Evolutionary conservation across 2,329 filamentous ascomycete species (phyloP).

Genomic region (Alternaria tenuissima): DNA sequence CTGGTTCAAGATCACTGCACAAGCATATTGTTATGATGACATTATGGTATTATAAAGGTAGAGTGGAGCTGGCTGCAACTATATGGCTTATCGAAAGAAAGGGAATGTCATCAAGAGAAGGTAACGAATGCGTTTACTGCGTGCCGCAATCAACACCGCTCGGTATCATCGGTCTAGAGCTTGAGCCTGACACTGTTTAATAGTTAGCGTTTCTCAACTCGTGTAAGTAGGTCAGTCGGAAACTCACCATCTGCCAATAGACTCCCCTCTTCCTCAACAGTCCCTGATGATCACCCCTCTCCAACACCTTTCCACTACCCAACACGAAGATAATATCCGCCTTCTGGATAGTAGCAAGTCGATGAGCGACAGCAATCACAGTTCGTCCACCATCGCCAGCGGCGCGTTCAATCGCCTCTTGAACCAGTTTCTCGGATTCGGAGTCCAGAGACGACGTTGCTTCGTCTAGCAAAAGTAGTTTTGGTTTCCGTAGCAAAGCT

Average conservation of each 20-base stretch:
- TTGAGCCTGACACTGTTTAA: conserved; percentile 47
- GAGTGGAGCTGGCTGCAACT: not conserved
- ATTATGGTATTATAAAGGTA: not conserved
- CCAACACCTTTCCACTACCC: conserved; percentile 44
- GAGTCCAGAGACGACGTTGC: conserved; percentile 46
- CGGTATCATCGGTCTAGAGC: conserved; percentile 43
- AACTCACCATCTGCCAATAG: conserved; percentile 49
- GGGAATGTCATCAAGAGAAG: not conserved
- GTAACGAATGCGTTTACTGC: fast-evolving
- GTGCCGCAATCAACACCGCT: not conserved
- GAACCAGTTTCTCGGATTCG: conserved; percentile 47
- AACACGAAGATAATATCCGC: conserved; percentile 50
- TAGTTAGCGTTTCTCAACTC: not conserved
- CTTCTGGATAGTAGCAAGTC: conserved; percentile 50
- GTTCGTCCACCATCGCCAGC: conserved; percentile 39
- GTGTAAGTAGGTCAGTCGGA: too few relatives aligned
- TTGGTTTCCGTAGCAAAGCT: conserved; percentile 44
- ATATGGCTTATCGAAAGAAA: not conserved
- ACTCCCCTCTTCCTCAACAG: conserved; percentile 41
- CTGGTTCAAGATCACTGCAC: too few relatives aligned
- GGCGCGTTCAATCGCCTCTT: conserved; percentile 46
- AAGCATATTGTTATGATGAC: not conserved
- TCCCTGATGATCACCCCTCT: conserved; percentile 43
- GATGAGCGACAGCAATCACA: conserved; percentile 48
- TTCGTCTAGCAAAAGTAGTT: conserved; percentile 47